phyloP scores from a whole-genome alignment of 129 eudicot genomes.

The Centella asiatica region DNA sequence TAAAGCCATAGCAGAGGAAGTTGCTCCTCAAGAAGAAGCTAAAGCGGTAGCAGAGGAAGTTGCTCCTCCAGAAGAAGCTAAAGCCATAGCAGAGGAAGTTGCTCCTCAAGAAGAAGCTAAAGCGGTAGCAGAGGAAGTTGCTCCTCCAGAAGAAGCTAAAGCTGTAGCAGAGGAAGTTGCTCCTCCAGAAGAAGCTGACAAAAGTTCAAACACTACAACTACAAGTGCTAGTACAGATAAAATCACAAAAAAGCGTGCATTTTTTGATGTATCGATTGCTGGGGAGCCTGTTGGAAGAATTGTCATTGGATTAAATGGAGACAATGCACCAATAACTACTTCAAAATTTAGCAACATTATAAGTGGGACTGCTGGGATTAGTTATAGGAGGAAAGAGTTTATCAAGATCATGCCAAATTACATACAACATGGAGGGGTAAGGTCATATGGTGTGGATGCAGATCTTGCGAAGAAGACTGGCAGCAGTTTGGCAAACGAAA shows the following conservation, averaged over 20 bases:
- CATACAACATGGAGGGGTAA: constrained; percentile 86
- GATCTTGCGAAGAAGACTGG: constrained; percentile 72
- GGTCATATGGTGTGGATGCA: constrained; percentile 90
- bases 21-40: constrained; percentile 6
- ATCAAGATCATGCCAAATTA: constrained; percentile 71
- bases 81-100: constrained; percentile 47
- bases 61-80: neutral
- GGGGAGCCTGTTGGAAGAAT: constrained; percentile 77
- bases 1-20: constrained; percentile 56
- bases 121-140: constrained; percentile 46
- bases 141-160: neutral
- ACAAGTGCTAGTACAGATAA: constrained; percentile 24
- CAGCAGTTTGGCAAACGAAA: constrained; percentile 39
- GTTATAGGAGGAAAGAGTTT: constrained; percentile 85
- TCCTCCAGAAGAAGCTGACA: neutral
- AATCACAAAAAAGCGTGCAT: constrained; percentile 48
- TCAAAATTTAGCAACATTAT: constrained; percentile 60
- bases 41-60: neutral
- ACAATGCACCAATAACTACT: constrained; percentile 55
- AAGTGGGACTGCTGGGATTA: constrained; percentile 72
- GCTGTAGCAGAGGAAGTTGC: constrained; percentile 7
- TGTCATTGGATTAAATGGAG: constrained; percentile 51
- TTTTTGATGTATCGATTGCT: constrained; percentile 66
- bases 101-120: neutral
- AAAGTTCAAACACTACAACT: neutral